These are phyloP conservation scores for Colletotrichum tanaceti DNA, from an alignment of 2,329 filamentous ascomycete species.

Conservation along the genomic window DNA sequence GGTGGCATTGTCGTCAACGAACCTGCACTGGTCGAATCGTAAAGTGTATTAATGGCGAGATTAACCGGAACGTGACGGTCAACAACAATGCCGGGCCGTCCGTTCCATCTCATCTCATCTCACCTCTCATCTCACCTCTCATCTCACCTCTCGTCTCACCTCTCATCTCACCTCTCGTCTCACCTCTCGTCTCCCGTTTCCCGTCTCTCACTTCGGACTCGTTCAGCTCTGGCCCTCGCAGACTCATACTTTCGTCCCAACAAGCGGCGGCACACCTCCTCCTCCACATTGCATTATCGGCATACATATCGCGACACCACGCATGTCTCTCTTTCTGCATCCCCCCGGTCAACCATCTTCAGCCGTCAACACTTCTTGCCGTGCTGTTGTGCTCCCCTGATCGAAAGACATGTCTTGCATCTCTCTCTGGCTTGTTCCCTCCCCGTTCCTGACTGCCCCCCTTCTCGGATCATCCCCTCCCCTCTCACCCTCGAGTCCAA, in stretches of 20 bases:
- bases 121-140: no score
- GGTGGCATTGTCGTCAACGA: not conserved
- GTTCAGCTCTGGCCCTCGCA: no score
- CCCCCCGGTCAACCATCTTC: conserved; percentile 2
- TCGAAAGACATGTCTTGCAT: conserved; percentile 29
- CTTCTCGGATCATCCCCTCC: not conserved
- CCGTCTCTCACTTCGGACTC: not conserved
- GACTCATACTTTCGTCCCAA: conserved; percentile 10
- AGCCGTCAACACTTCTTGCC: conserved; percentile 19
- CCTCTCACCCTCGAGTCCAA: not conserved
- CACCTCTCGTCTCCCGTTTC: not conserved
- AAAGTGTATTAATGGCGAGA: not conserved
- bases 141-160: no score
- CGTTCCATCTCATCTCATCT: conserved; percentile 12
- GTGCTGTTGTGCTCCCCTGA: conserved; percentile 17
- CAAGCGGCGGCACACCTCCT: not conserved
- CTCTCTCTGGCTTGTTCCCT: conserved; percentile 20
- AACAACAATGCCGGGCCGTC: not conserved
- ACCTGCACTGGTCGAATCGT: conserved; percentile 4
- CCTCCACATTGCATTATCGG: conserved; percentile 11
- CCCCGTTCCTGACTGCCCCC: not conserved
- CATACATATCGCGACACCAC: not conserved
- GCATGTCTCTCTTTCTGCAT: conserved; percentile 5
- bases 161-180: no score
- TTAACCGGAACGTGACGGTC: not conserved